Conservation (phyloP, 2,329 filamentous ascomycete genomes). For the Simplicillium sp. region DNA sequence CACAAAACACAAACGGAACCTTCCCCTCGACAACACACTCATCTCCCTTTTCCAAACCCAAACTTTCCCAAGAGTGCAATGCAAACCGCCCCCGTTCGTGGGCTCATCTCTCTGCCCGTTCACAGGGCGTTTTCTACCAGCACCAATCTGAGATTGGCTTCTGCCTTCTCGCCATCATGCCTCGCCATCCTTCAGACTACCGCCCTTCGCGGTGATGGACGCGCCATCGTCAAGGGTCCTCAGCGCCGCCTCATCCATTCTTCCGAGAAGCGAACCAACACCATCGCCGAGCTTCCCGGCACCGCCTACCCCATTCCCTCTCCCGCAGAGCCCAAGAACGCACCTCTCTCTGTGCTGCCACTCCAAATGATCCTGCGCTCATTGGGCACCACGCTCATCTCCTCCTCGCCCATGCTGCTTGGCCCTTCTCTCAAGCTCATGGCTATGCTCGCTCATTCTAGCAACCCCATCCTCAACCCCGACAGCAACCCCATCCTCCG, state of each 20-base stretch:
- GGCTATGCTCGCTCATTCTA: slow-evolving; percentile 59
- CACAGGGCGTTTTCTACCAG: slow-evolving; percentile 6
- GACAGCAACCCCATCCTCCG: slow-evolving; percentile 66
- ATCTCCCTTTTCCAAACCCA: slow-evolving; percentile 4
- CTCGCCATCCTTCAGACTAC: slow-evolving; percentile 6
- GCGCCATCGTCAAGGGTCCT: slow-evolving; percentile 4
- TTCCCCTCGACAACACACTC: background rate
- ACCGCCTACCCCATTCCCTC: slow-evolving; percentile 16
- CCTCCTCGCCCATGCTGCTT: slow-evolving; percentile 61
- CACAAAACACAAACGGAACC: background rate
- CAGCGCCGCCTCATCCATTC: slow-evolving; percentile 23
- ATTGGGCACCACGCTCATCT: slow-evolving; percentile 58
- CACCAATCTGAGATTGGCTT: background rate
- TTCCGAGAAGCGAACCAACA: slow-evolving; percentile 25
- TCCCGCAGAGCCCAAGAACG: slow-evolving; percentile 16
- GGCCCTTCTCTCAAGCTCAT: slow-evolving; percentile 61
- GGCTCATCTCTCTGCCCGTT: slow-evolving; percentile 11
- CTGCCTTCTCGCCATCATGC: slow-evolving; percentile 7
- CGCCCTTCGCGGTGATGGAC: background rate
- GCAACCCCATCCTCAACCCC: slow-evolving; percentile 57
- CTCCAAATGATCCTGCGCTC: slow-evolving; percentile 59
- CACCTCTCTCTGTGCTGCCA: slow-evolving; percentile 58
- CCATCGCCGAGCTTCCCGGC: slow-evolving; percentile 19
- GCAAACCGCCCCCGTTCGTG: slow-evolving; percentile 12
- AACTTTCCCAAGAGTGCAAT: slow-evolving; percentile 13